Evolutionary conservation across 78 protist genomes (phyloP).

Genomic region (Andalucia godoyi): DNA sequence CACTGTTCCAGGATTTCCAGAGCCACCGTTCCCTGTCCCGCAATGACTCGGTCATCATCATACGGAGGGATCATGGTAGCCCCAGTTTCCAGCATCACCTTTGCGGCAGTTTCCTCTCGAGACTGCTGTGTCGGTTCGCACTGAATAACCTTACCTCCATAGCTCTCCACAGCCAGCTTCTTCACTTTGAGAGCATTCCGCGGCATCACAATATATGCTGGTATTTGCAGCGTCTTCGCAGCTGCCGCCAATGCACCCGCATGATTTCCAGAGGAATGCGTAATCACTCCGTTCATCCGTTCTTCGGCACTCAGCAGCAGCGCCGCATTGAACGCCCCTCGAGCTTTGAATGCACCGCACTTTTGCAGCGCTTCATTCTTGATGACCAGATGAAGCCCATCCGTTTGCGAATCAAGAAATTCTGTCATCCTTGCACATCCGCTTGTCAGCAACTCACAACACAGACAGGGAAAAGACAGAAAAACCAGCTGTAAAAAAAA

Average conservation of each 20-base stretch:
- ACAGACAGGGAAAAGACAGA: too few species aligned
- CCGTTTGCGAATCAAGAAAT: conserved; percentile 34
- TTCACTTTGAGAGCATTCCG: conserved; percentile 42
- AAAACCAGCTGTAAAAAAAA: too few species aligned
- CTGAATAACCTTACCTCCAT: background rate
- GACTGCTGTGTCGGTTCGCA: conserved; percentile 40
- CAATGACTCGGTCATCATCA: conserved; percentile 40
- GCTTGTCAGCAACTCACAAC: too few species aligned
- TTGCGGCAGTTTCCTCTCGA: conserved; percentile 1
- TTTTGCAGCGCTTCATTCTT: conserved; percentile 59
- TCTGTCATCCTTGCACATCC: too few species aligned
- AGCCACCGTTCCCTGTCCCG: conserved; percentile 76
- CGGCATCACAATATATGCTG: conserved; percentile 54
- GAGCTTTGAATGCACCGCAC: conserved; percentile 55
- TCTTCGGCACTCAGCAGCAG: conserved; percentile 15
- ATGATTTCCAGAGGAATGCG: conserved; percentile 52
- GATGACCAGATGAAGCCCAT: conserved; percentile 17
- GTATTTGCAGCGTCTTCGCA: conserved; percentile 14
- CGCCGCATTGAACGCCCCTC: conserved; percentile 54
- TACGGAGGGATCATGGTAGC: conserved; percentile 50
- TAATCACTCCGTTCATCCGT: background rate
- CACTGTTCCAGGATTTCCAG: conserved; percentile 42
- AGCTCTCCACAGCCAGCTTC: conserved; percentile 38
- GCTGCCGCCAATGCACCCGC: conserved; percentile 64
- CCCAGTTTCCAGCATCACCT: conserved; percentile 14